A percentile compares a stretch with the other conserved stretches of the same genome.
phyloP scores from a whole-genome alignment of 495 filamentous ascomycete species.

The Daldinia grandis region DNA sequence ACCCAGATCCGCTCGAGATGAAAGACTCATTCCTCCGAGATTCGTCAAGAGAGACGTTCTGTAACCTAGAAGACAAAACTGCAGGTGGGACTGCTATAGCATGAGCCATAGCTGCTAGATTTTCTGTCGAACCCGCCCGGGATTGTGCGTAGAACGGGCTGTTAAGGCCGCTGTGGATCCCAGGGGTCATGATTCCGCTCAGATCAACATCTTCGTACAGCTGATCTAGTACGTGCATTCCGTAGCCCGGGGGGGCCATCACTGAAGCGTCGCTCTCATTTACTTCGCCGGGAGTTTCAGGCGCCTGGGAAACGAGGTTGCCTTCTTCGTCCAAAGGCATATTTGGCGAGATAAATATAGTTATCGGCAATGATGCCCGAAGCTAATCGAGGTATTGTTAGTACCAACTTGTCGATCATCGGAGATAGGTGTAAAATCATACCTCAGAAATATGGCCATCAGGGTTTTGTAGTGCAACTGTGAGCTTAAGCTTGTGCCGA shows the following conservation, averaged over 20 bases:
- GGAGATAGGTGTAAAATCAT: conserved; percentile 34
- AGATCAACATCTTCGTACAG: conserved; percentile 86
- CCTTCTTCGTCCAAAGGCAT: conserved; percentile 84
- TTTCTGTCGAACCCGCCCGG: conserved; percentile 79
- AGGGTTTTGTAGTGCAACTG: conserved; percentile 88
- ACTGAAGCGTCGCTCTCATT: conserved; percentile 46
- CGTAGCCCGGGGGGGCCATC: conserved; percentile 86
- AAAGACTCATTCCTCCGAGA: conserved; percentile 48
- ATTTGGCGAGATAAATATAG: conserved; percentile 92
- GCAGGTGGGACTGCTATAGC: conserved; percentile 65
- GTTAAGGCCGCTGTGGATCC: conserved; percentile 70
- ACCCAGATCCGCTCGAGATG: conserved; percentile 43
- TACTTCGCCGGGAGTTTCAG: conserved; percentile 48
- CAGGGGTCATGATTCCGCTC: conserved; percentile 78
- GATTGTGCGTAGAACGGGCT: conserved; percentile 82
- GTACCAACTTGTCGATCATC: background rate
- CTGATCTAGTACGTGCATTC: conserved; percentile 85
- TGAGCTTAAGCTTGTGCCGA: conserved; percentile 84
- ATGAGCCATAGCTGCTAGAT: conserved; percentile 63
- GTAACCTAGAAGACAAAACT: conserved; percentile 69
- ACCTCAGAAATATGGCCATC: conserved; percentile 93
- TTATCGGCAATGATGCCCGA: conserved; percentile 83
- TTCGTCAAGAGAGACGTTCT: conserved; percentile 62
- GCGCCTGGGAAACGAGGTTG: conserved; percentile 66
- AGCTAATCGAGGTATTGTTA: conserved; percentile 58